A percentile compares a stretch with the other conserved stretches of the same genome.
Conservation (phyloP, 164 flowering plant genomes). For the Nymphaea thermarum region DNA sequence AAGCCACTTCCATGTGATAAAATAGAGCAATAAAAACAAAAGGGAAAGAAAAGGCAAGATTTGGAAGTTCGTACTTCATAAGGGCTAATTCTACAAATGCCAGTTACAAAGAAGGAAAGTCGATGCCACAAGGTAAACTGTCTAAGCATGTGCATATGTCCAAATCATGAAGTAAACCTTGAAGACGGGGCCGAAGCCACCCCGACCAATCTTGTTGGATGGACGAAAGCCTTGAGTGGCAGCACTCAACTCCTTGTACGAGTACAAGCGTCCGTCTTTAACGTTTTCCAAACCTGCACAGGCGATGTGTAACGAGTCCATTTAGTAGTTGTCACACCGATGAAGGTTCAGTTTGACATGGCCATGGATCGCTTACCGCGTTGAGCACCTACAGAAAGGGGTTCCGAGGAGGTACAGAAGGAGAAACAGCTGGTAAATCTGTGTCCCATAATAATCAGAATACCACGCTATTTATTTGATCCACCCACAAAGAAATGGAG, state of each 20-base stretch:
- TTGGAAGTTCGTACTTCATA: no score
- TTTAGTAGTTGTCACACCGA: neutral
- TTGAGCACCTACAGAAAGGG: neutral
- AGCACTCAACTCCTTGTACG: constrained; percentile 19
- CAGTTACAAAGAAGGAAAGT: no score
- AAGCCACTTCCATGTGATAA: no score
- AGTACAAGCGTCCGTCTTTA: constrained; percentile 2
- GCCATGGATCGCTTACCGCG: neutral
- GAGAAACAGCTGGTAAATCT: neutral
- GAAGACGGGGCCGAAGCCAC: constrained; percentile 33
- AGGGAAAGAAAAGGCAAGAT: no score
- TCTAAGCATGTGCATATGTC: neutral
- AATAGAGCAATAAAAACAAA: no score
- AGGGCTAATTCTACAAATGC: no score
- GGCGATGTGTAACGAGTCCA: neutral
- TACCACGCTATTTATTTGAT: no score
- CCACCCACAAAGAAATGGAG: no score
- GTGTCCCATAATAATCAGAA: neutral
- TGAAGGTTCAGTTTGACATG: neutral
- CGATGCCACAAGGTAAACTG: no score
- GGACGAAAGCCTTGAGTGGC: constrained; percentile 22
- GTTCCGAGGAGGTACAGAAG: neutral
- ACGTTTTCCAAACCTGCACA: neutral
- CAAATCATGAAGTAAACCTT: constrained; percentile 16
- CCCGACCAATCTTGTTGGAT: constrained; percentile 26